Evolutionary conservation across 148 eudicot genomes (phyloP).

Genomic region (Spergularia bocconei): DNA sequence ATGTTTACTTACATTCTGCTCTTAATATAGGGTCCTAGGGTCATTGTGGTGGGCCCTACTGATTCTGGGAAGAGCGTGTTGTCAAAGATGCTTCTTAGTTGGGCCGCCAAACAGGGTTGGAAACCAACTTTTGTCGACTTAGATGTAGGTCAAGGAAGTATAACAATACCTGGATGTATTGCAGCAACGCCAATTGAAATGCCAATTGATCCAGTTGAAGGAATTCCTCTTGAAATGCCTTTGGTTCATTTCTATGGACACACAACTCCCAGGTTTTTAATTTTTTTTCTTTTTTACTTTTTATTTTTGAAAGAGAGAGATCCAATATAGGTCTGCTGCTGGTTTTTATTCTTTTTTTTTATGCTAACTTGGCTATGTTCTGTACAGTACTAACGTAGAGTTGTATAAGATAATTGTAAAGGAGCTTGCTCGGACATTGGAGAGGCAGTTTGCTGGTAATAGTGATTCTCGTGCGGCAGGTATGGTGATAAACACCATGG

Average conservation of each 20-base stretch:
- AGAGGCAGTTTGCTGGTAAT: conserved; percentile 83
- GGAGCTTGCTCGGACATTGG: conserved; percentile 80
- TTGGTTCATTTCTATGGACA: conserved; percentile 90
- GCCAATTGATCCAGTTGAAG: conserved; percentile 98
- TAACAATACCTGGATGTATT: conserved; percentile 82
- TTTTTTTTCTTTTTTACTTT: conserved; percentile 16
- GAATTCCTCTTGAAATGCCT: conserved; percentile 96
- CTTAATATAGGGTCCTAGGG: conserved; percentile 63
- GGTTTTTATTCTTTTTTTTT: neutral
- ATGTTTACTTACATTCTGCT: neutral
- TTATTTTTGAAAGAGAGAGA: neutral
- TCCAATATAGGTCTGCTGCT: neutral
- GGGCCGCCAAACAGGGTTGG: conserved; percentile 99
- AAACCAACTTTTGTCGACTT: conserved; percentile 97
- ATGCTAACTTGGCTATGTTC: neutral
- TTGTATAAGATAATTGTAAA: conserved; percentile 75
- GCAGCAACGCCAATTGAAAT: conserved; percentile 96
- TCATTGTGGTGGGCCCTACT: conserved; percentile 94
- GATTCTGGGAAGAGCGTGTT: conserved; percentile 95
- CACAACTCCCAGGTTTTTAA: conserved; percentile 64
- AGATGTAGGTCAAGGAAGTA: conserved; percentile 94
- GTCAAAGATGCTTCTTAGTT: conserved; percentile 95
- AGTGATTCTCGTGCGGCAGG: conserved; percentile 90
- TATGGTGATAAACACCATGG: conserved; percentile 99
- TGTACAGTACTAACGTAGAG: conserved; percentile 65